A percentile compares a stretch with the other conserved stretches of the same genome.
Conservation (phyloP, 441 rosid genomes). For the Daphne laureola region DNA sequence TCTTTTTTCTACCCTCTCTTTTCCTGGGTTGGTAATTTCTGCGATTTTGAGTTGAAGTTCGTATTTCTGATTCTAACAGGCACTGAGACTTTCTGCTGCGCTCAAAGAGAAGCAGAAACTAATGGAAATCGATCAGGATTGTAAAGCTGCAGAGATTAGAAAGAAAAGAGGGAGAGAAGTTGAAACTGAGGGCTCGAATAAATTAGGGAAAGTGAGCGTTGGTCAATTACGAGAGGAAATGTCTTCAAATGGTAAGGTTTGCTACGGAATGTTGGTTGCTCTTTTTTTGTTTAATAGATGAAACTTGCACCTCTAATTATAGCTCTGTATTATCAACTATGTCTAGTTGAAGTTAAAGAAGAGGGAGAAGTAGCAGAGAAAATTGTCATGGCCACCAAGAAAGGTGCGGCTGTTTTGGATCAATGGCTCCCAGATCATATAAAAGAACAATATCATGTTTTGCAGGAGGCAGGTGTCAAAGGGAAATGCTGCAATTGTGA, state of each 20-base stretch:
- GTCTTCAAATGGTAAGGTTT: slow-evolving; percentile 5
- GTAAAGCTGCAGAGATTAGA: slow-evolving; percentile 1
- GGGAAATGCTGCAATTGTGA: neutral
- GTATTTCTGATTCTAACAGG: slow-evolving; percentile 19
- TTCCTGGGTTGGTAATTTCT: neutral
- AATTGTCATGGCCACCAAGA: slow-evolving; percentile 15
- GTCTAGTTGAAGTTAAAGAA: slow-evolving; percentile 6
- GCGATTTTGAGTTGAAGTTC: neutral
- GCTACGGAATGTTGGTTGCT: neutral
- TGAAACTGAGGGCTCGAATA: slow-evolving; percentile 19
- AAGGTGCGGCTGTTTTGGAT: slow-evolving; percentile 17
- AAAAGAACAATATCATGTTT: slow-evolving; percentile 16
- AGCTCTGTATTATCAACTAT: neutral
- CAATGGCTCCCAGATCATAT: slow-evolving; percentile 16
- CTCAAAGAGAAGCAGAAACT: slow-evolving; percentile 24
- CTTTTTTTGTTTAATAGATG: neutral
- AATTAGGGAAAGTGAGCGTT: slow-evolving; percentile 36
- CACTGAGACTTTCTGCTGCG: slow-evolving; percentile 37
- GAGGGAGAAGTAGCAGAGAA: slow-evolving; percentile 9
- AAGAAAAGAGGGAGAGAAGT: slow-evolving; percentile 37
- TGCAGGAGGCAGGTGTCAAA: slow-evolving; percentile 30
- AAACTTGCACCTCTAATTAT: no score
- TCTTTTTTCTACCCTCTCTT: neutral
- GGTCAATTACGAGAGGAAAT: slow-evolving; percentile 39
- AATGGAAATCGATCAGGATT: slow-evolving; percentile 1